phyloP scores from a whole-genome alignment of 441 rosid genomes.

The Hura crepitans region DNA sequence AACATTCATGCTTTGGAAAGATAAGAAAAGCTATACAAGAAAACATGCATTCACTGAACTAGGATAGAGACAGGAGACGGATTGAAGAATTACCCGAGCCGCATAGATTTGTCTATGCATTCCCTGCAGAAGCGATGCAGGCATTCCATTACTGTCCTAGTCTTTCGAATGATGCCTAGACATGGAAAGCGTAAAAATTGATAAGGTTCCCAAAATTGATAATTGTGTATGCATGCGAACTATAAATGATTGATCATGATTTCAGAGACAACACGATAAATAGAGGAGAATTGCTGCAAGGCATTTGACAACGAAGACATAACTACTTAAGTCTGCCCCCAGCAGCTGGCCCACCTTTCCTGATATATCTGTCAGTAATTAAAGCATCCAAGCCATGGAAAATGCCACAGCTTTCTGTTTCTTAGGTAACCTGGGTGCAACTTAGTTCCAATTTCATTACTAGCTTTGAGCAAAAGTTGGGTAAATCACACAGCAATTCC shows the following conservation, averaged over 20 bases:
- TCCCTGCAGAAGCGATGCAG: conserved; percentile 94
- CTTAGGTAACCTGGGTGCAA: no score
- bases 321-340: no score
- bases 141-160: conserved; percentile 95
- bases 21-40: not conserved
- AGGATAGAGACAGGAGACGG: conserved; percentile 1
- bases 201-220: conserved; percentile 1
- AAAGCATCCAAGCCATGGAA: no score
- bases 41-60: not conserved
- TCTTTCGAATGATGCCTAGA: conserved; percentile 85
- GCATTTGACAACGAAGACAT: no score
- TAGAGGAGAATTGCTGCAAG: no score
- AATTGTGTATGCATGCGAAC: not conserved
- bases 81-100: conserved; percentile 59
- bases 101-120: conserved; percentile 97
- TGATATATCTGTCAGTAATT: no score
- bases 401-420: no score
- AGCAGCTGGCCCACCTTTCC: no score
- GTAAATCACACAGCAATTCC: not conserved
- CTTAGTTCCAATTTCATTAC: no score
- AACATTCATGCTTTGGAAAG: not conserved
- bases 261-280: no score
- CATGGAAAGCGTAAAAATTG: conserved; percentile 10
- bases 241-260: no score
- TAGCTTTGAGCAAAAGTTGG: not conserved